These are phyloP conservation scores for Pseudomicrostroma phylloplanum DNA, from an alignment of 1,284 basidiomycete genomes.

Conservation along the genomic window DNA sequence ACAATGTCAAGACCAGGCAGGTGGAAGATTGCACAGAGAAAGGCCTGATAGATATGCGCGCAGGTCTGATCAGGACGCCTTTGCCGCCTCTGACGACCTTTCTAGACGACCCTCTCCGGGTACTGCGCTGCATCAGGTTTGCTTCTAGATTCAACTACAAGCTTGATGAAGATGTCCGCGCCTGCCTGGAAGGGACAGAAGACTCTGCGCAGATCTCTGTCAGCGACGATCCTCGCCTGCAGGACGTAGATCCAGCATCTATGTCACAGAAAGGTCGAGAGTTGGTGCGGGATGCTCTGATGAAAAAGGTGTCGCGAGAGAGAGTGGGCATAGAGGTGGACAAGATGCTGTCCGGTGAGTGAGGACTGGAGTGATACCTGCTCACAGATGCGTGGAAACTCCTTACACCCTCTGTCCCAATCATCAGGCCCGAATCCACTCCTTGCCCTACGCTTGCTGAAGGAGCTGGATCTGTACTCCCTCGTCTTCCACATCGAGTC, in stretches of 20 bases:
- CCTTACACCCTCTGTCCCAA: too few relatives aligned
- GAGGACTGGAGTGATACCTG: background rate
- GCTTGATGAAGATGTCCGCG: constrained; percentile 56
- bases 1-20: constrained; percentile 80
- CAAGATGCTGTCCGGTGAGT: constrained; percentile 45
- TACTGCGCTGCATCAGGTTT: constrained; percentile 85
- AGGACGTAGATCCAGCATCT: background rate
- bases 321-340: constrained; percentile 50
- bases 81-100: constrained; percentile 82
- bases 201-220: constrained; percentile 4
- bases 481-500: constrained; percentile 33
- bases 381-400: too few relatives aligned
- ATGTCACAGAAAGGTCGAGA: constrained; percentile 57
- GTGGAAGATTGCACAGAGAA: constrained; percentile 83
- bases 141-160: constrained; percentile 80
- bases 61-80: constrained; percentile 80
- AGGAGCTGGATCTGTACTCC: constrained; percentile 33
- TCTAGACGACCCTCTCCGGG: constrained; percentile 83
- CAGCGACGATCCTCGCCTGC: constrained; percentile 20
- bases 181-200: constrained; percentile 7
- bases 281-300: constrained; percentile 54
- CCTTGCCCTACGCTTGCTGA: constrained; percentile 31
- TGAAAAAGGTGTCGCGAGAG: constrained; percentile 46
- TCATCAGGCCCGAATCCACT: constrained; percentile 33
- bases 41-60: constrained; percentile 76